phyloP scores from a whole-genome alignment of 495 filamentous ascomycete genomes.

The Astrocystis sublimbata region DNA sequence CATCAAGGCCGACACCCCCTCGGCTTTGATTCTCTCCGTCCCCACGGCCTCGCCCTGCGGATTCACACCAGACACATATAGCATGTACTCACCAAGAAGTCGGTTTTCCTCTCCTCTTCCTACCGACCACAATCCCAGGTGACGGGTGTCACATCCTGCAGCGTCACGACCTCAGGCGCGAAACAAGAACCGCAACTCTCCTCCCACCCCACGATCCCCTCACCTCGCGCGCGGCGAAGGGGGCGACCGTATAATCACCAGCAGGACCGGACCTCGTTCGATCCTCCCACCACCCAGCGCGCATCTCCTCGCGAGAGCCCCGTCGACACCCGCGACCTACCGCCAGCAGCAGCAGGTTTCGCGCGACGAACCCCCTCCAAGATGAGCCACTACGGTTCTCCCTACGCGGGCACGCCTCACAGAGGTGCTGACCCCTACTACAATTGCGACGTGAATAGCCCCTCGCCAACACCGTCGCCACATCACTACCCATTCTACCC shows the following conservation, averaged over 20 bases:
- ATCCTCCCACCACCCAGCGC: constrained; percentile 15
- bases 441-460: constrained; percentile 44
- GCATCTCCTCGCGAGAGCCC: constrained; percentile 13
- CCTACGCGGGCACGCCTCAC: constrained; percentile 46
- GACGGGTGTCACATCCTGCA: constrained; percentile 51
- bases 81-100: constrained; percentile 55
- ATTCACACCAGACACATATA: constrained; percentile 42
- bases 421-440: constrained; percentile 33
- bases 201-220: constrained; percentile 20
- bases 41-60: constrained; percentile 31
- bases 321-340: constrained; percentile 27
- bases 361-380: constrained; percentile 29
- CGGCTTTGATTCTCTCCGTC: constrained; percentile 30
- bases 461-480: constrained; percentile 54
- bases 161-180: constrained; percentile 51
- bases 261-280: constrained; percentile 13
- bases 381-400: constrained; percentile 49
- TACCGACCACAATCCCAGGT: constrained; percentile 59
- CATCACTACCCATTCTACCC: constrained; percentile 48
- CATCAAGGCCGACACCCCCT: constrained; percentile 29
- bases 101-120: constrained; percentile 52
- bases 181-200: constrained; percentile 21
- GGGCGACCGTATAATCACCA: constrained; percentile 25
- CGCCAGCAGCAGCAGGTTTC: constrained; percentile 13
- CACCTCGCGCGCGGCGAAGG: constrained; percentile 19